Evolutionary conservation across 345 rosid species (phyloP).

Genomic region (Laguncularia racemosa): DNA sequence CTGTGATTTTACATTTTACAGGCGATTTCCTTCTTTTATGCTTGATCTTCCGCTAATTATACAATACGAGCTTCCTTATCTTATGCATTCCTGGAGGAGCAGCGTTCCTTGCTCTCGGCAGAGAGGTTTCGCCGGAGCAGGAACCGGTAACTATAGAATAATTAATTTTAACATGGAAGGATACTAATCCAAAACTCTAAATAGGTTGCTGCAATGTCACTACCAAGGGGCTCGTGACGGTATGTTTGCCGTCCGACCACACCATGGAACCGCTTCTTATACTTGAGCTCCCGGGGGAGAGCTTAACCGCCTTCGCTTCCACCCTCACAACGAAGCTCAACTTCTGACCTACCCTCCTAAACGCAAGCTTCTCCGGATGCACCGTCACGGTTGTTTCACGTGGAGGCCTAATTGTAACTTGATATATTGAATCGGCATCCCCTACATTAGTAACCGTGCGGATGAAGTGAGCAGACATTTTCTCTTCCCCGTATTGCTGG

Average conservation of each 20-base stretch:
- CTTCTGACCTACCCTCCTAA: constrained; percentile 64
- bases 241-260: constrained; percentile 85
- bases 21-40: too few species aligned
- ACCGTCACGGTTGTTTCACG: constrained; percentile 47
- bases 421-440: constrained; percentile 39
- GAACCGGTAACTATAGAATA: too few species aligned
- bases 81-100: too few species aligned
- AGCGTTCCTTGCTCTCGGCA: too few species aligned
- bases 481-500: constrained; percentile 56
- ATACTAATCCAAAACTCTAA: constrained; percentile 11
- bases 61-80: too few species aligned
- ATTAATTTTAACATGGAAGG: too few species aligned
- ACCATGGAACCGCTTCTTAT: constrained; percentile 58
- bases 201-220: constrained; percentile 94
- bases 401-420: constrained; percentile 47
- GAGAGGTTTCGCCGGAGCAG: too few species aligned
- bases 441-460: constrained; percentile 84
- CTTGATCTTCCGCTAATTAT: too few species aligned
- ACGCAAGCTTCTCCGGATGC: constrained; percentile 52
- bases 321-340: constrained; percentile 58
- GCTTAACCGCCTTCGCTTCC: constrained; percentile 33
- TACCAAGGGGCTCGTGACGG: constrained; percentile 69
- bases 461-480: constrained; percentile 64
- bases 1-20: too few species aligned
- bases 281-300: constrained; percentile 48